These are phyloP conservation scores for Tricholoma hemisulphureum DNA, from an alignment of 768 basidiomycete species.

Conservation along the genomic window DNA sequence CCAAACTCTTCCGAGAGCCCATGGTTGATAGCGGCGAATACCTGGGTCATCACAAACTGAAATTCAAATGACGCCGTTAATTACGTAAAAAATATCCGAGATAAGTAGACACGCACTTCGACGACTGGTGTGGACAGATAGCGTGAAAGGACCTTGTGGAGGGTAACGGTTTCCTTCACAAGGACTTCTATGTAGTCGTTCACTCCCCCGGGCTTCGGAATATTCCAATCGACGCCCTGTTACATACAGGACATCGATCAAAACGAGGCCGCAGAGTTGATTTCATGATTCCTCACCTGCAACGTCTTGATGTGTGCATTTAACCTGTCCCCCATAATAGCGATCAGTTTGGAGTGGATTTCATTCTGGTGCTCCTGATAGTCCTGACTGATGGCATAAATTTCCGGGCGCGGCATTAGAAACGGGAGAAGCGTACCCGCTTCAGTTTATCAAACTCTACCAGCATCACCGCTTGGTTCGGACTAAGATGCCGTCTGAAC, in stretches of 20 bases:
- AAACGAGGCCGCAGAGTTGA: background rate
- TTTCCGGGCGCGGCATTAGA: background rate
- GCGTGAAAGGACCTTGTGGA: constrained; percentile 93
- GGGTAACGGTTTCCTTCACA: constrained; percentile 90
- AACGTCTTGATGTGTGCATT: constrained; percentile 81
- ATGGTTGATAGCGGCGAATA: constrained; percentile 90
- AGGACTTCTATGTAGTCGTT: constrained; percentile 93
- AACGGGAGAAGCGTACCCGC: constrained; percentile 52
- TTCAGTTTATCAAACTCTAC: constrained; percentile 98
- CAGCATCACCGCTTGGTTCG: constrained; percentile 94
- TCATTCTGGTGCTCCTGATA: constrained; percentile 99
- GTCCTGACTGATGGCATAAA: constrained; percentile 53
- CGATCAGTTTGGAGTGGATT: constrained; percentile 95
- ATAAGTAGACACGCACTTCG: constrained; percentile 55
- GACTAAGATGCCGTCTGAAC: constrained; percentile 88
- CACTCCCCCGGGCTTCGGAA: constrained; percentile 57
- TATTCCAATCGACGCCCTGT: constrained; percentile 79
- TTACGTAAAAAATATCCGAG: constrained; percentile 12
- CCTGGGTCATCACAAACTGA: constrained; percentile 92
- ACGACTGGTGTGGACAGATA: constrained; percentile 79
- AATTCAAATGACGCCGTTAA: constrained; percentile 15
- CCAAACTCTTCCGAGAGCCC: constrained; percentile 84
- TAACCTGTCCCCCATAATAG: constrained; percentile 96
- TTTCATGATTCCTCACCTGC: constrained; percentile 46
- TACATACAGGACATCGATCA: constrained; percentile 3